Evolutionary conservation across 306 rosid species (phyloP), one percentile per base, ranked within the genome.

Genomic region (Alnus rubra): DNA sequence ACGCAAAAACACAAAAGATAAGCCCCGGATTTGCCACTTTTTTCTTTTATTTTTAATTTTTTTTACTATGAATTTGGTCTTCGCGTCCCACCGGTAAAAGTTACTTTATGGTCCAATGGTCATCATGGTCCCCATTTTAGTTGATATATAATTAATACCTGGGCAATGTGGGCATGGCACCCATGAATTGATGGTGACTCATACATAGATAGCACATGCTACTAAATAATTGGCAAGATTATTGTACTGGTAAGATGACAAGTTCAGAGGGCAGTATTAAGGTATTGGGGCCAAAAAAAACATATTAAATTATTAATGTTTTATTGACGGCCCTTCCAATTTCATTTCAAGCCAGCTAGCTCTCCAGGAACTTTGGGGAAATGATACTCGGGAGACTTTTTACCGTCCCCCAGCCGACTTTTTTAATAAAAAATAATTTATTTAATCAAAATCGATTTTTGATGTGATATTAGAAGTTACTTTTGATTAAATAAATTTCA

Each of bases 181-280:
- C 54, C 53, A 51, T 51, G 15, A n/a, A 30, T 12, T 75, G 86
- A 81, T 71, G 28, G 55, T 74, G 86, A 86, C 86, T 12, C 7
- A 1, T 76, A 76, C 69, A 56, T 76, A 75, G 50, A 69, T 68
- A 49, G 87, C 90, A 87, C 87, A 87, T 82, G 86, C 75, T 18
- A 52, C 31, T 68, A 71, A 3, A 56, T 28, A 4, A 52, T 13
- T 74, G 70, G 70, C 19, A 55, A 1, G 63, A n/a, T 28, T 16
- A 49, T 31, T 47, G 80, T 18, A 39, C 55, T 71, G 37, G 39
- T 33, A 28, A 45, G 7, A 71, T 0, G 74, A 75, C 79, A 78
- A 84, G 73, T n/a, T 13, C 55, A 35, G 30, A 28, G 79, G 28
- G 51, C n/a, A 62, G 9, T 15, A 69, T 45, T 44, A 59, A 53